phyloP scores from a whole-genome alignment of 495 filamentous ascomycete genomes.

The Podospora pseudopauciseta region DNA sequence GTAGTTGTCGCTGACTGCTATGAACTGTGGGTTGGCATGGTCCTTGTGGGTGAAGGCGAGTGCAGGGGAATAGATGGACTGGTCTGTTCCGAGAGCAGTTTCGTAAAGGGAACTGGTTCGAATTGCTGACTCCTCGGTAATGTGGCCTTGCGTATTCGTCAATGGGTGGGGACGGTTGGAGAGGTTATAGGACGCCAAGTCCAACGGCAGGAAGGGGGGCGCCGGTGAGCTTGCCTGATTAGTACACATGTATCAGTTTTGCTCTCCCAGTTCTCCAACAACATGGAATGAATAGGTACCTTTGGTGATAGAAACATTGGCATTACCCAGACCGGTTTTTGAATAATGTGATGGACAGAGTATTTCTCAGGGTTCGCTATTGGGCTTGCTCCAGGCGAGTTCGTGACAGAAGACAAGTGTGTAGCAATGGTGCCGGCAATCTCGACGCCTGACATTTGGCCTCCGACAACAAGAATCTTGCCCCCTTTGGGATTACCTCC shows the following conservation, averaged over 20 bases:
- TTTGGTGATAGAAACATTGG: conserved; percentile 57
- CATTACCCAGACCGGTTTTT: conserved; percentile 69
- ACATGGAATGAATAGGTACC: conserved; percentile 24
- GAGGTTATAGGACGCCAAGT: conserved; percentile 71
- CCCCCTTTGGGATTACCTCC: conserved; percentile 33
- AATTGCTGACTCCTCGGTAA: conserved; percentile 51
- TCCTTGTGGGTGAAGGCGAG: conserved; percentile 35
- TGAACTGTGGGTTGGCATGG: conserved; percentile 52
- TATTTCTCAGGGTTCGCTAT: conserved; percentile 36
- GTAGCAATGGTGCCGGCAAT: conserved; percentile 68
- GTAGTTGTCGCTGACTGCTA: conserved; percentile 69
- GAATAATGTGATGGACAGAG: conserved; percentile 63
- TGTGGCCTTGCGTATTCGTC: conserved; percentile 55
- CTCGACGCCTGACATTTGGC: conserved; percentile 80
- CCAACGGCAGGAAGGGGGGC: conserved; percentile 68
- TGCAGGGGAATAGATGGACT: conserved; percentile 49
- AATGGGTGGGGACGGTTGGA: conserved; percentile 55
- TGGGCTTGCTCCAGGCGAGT: conserved; percentile 40
- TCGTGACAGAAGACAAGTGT: conserved; percentile 57
- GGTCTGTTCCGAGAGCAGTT: conserved; percentile 58
- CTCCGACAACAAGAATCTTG: conserved; percentile 76
- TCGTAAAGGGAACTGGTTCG: conserved; percentile 53
- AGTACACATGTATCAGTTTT: no score
- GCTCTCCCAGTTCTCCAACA: no score
- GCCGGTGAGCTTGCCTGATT: conserved; percentile 40